Percentiles rank a stretch among this genome's conserved stretches.
Conservation (phyloP, 1,284 basidiomycete species). For the Pascua guehoae region DNA sequence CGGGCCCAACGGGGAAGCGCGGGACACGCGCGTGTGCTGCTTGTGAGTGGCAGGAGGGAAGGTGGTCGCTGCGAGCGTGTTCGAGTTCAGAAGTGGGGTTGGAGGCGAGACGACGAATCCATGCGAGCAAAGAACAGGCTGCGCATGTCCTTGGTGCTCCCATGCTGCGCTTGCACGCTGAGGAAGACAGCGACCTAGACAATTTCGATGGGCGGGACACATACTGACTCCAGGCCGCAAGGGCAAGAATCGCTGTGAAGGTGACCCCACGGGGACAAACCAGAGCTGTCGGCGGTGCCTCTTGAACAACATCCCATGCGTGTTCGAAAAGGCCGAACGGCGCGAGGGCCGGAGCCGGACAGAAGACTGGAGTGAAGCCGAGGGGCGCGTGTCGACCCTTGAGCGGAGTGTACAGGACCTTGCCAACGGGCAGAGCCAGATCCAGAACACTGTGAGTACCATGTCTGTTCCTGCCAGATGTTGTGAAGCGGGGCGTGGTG, state of each 20-base stretch:
- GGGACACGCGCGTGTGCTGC: constrained; percentile 47
- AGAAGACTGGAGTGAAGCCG: constrained; percentile 61
- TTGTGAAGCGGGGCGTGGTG: too few relatives aligned
- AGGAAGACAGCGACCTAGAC: too few relatives aligned
- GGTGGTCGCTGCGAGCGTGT: background rate
- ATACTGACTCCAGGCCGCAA: constrained; percentile 57
- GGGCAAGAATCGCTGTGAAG: constrained; percentile 90
- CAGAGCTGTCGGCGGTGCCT: constrained; percentile 71
- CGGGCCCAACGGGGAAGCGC: constrained; percentile 32
- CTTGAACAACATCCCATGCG: constrained; percentile 72
- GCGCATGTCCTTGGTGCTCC: too few relatives aligned
- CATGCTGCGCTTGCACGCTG: too few relatives aligned
- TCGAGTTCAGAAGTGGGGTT: too few relatives aligned
- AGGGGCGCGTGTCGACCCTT: constrained; percentile 50
- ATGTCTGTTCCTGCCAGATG: background rate
- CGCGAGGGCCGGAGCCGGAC: constrained; percentile 19
- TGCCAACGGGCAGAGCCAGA: constrained; percentile 42
- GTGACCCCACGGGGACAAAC: constrained; percentile 55
- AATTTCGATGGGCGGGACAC: background rate
- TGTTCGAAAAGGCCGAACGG: constrained; percentile 77
- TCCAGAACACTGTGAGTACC: constrained; percentile 37
- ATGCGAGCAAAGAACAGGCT: too few relatives aligned
- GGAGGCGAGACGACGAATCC: too few relatives aligned
- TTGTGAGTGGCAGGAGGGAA: constrained; percentile 28
- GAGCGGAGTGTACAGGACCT: constrained; percentile 41